Evolutionary conservation across 345 rosid genomes (phyloP).

Genomic region (Acer campestre): DNA sequence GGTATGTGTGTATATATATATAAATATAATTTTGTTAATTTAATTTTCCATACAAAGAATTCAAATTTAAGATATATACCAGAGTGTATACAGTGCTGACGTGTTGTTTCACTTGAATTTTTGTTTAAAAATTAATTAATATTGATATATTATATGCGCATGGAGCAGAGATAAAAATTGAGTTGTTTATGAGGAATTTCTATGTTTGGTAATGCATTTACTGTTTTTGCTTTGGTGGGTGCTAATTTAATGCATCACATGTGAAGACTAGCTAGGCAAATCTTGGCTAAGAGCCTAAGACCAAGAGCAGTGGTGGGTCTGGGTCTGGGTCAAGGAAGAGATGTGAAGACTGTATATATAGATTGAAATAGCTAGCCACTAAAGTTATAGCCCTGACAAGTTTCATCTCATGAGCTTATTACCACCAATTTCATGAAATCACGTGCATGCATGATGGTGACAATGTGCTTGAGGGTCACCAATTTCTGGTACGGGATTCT

Average conservation of each 20-base stretch:
- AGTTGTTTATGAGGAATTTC: too few relatives aligned
- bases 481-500: too few relatives aligned
- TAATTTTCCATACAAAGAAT: background rate
- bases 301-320: background rate
- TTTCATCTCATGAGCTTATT: background rate
- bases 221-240: background rate
- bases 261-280: background rate
- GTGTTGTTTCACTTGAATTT: too few relatives aligned
- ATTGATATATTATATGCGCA: background rate
- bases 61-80: too few relatives aligned
- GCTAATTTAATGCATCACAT: slow-evolving; percentile 1
- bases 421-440: too few relatives aligned
- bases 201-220: background rate
- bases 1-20: background rate
- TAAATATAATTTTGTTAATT: background rate
- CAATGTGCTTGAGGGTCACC: too few relatives aligned
- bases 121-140: too few relatives aligned
- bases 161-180: background rate
- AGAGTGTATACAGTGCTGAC: too few relatives aligned
- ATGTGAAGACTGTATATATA: background rate
- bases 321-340: background rate
- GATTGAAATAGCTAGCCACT: background rate
- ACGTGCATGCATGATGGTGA: too few relatives aligned
- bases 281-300: background rate
- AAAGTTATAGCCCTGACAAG: background rate